Evolutionary conservation across 2,329 filamentous ascomycete species (phyloP).

Genomic region (Aspergillus pseudoglaucus): DNA sequence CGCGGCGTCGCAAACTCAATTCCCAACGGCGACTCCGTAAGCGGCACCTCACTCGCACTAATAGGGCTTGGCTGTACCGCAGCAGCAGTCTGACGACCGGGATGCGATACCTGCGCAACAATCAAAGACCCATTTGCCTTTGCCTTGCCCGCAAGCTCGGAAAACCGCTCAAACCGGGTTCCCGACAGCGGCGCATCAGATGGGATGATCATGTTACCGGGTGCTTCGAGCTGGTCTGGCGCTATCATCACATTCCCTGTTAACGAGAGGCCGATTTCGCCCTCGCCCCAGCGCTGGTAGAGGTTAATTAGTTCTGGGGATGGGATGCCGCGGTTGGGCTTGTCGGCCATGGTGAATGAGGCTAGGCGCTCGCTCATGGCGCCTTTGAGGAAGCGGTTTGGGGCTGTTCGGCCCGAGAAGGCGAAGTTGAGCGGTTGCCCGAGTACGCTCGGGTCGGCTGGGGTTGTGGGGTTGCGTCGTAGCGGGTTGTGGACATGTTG

Average conservation of each 20-base stretch:
- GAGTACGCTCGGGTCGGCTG: conserved; percentile 25
- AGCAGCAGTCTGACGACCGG: conserved; percentile 50
- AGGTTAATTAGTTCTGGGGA: conserved; percentile 49
- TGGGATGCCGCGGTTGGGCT: conserved; percentile 49
- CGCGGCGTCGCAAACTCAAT: conserved; percentile 41
- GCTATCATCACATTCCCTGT: conserved; percentile 62
- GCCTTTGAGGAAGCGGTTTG: conserved; percentile 61
- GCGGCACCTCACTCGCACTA: conserved; percentile 45
- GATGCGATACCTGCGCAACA: conserved; percentile 56
- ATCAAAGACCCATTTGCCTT: conserved; percentile 50
- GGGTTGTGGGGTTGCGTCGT: background rate
- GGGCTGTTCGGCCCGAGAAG: conserved; percentile 51
- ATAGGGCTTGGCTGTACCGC: conserved; percentile 45
- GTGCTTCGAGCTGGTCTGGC: conserved; percentile 51
- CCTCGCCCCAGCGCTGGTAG: conserved; percentile 58
- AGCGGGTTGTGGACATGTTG: background rate
- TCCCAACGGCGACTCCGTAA: conserved; percentile 19
- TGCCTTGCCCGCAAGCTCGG: conserved; percentile 45
- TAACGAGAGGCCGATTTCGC: conserved; percentile 50
- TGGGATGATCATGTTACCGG: conserved; percentile 56
- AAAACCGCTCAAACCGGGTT: conserved; percentile 55
- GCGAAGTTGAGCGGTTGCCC: conserved; percentile 44
- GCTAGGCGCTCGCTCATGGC: conserved; percentile 62
- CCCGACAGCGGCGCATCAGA: conserved; percentile 46
- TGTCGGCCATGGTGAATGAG: conserved; percentile 51